Evolutionary conservation across 805 yeast genomes (phyloP).

Genomic region (Lipomyces anomalus): DNA sequence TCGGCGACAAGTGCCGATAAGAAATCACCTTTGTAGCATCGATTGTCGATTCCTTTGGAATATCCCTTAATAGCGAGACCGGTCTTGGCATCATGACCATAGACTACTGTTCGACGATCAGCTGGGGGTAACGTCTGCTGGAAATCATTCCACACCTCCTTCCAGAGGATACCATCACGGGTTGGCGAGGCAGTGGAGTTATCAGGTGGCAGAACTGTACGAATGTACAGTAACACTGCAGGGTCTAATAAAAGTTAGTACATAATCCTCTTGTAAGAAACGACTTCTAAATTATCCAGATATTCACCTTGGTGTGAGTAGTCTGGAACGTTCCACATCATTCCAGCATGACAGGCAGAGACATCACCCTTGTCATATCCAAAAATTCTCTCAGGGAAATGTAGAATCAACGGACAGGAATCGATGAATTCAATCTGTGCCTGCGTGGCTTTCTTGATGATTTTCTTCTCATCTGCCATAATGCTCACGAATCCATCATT

Average conservation of each 20-base stretch:
- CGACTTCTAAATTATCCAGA: too few species aligned
- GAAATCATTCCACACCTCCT: constrained; percentile 28
- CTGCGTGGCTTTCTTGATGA: constrained; percentile 39
- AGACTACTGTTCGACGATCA: constrained; percentile 47
- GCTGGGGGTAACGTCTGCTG: constrained; percentile 26
- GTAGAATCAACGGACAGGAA: constrained; percentile 57
- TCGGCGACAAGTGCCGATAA: constrained; percentile 53
- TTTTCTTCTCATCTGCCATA: constrained; percentile 23
- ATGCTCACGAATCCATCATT: constrained; percentile 20
- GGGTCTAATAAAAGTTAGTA: too few species aligned
- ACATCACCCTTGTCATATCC: constrained; percentile 36
- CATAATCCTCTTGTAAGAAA: too few species aligned
- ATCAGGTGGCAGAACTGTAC: constrained; percentile 60
- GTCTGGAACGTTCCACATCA: constrained; percentile 53
- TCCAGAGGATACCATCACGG: constrained; percentile 27
- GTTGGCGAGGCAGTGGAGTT: constrained; percentile 52
- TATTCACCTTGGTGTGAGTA: constrained; percentile 56
- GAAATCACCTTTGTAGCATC: constrained; percentile 70
- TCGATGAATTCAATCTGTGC: constrained; percentile 57
- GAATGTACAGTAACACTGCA: constrained; percentile 58
- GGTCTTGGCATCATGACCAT: constrained; percentile 83
- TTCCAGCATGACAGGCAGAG: constrained; percentile 79
- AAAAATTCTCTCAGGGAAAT: constrained; percentile 50
- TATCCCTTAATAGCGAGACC: constrained; percentile 63
- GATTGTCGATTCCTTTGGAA: constrained; percentile 76